Evolutionary conservation across 73 alveolate species (phyloP).

Genomic region (Tetrahymena elliotti): DNA sequence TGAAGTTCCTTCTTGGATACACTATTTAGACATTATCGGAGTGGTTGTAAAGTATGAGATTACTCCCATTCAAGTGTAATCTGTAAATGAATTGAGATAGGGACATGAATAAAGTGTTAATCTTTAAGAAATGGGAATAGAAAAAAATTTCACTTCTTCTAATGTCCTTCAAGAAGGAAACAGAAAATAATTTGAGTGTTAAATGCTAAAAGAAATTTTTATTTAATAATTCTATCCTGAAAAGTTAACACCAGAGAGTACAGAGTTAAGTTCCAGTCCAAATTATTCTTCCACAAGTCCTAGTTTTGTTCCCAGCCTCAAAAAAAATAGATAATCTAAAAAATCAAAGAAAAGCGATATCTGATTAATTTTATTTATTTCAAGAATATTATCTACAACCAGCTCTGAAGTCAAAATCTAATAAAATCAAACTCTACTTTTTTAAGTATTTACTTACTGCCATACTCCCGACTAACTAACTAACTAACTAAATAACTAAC

Average conservation of each 20-base stretch:
- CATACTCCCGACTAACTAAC: no score
- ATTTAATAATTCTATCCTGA: background rate
- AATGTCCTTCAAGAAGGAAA: background rate
- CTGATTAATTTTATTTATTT: background rate
- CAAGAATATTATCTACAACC: background rate
- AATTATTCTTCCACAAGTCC: background rate
- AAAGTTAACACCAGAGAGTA: background rate
- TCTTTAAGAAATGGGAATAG: background rate
- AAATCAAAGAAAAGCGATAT: background rate
- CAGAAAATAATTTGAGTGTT: background rate
- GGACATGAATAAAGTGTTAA: background rate
- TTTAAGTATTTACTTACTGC: background rate
- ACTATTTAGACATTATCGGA: background rate
- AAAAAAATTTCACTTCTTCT: background rate
- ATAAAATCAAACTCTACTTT: no score
- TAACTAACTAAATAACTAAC: no score
- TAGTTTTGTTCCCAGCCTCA: background rate
- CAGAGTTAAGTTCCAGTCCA: background rate
- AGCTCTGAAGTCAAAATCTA: background rate
- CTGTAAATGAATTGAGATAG: background rate
- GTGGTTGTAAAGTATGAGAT: background rate
- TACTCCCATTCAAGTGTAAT: background rate
- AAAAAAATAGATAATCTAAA: background rate
- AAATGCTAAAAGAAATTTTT: background rate
- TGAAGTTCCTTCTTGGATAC: background rate